Evolutionary conservation across 140 eudicot genomes (phyloP).

Genomic region (Ambrosia hybrid): DNA sequence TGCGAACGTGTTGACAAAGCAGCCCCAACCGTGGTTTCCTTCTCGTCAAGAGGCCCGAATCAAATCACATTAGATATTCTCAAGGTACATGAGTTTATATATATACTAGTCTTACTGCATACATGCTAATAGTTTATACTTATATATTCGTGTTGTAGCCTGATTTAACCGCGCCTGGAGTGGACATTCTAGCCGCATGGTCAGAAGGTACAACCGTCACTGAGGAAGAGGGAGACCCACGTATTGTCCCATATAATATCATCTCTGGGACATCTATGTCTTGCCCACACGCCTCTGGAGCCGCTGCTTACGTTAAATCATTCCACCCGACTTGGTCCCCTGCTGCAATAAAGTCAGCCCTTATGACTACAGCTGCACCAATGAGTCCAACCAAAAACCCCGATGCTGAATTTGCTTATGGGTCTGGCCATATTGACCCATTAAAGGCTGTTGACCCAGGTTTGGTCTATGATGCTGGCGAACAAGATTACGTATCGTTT

Average conservation of each 20-base stretch:
- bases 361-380: slow-evolving; percentile 67
- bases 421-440: slow-evolving; percentile 64
- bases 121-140: neutral
- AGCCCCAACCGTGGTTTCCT: slow-evolving; percentile 71
- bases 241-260: slow-evolving; percentile 52
- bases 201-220: slow-evolving; percentile 45
- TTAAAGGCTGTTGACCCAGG: slow-evolving; percentile 51
- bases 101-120: too few relatives aligned
- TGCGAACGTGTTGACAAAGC: slow-evolving; percentile 31
- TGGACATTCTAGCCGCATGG: slow-evolving; percentile 69
- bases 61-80: slow-evolving; percentile 58
- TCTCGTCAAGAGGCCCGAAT: slow-evolving; percentile 81
- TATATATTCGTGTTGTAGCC: slow-evolving; percentile 46
- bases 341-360: slow-evolving; percentile 73
- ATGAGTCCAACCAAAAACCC: slow-evolving; percentile 37
- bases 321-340: slow-evolving; percentile 77
- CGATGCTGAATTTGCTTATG: slow-evolving; percentile 68
- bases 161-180: slow-evolving; percentile 76
- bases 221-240: slow-evolving; percentile 41
- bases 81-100: slow-evolving; percentile 36
- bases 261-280: slow-evolving; percentile 84
- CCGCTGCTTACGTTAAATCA: slow-evolving; percentile 71
- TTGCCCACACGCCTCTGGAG: slow-evolving; percentile 75
- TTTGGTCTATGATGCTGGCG: slow-evolving; percentile 55
- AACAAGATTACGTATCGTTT: slow-evolving; percentile 48